These are phyloP conservation scores for Lonicera japonica DNA, from an alignment of 129 eudicot genomes.

Conservation along the genomic window DNA sequence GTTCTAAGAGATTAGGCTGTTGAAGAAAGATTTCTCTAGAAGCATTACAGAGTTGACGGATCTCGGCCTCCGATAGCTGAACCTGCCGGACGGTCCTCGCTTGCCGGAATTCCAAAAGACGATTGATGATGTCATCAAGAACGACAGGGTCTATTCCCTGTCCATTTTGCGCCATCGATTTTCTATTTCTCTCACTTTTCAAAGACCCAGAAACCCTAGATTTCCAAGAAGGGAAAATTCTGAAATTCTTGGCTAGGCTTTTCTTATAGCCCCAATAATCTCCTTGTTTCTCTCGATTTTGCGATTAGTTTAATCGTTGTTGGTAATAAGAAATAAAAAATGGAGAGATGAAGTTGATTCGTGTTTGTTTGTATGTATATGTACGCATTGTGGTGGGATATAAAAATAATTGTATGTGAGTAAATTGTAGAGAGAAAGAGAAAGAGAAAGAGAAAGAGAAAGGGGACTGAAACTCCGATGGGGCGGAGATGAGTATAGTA, in stretches of 20 bases:
- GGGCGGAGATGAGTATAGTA: conserved; percentile 46
- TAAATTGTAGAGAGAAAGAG: background rate
- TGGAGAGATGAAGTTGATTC: background rate
- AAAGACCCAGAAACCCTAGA: background rate
- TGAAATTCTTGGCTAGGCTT: too few species aligned
- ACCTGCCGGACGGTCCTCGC: conserved; percentile 65
- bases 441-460: background rate
- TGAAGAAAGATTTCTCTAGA: conserved; percentile 56
- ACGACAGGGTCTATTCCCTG: conserved; percentile 53
- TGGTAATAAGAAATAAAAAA: background rate
- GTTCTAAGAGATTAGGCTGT: conserved; percentile 72
- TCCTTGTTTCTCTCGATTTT: background rate
- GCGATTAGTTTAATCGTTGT: background rate
- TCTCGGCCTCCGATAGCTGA: conserved; percentile 74
- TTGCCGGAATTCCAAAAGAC: conserved; percentile 59
- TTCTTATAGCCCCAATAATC: too few species aligned
- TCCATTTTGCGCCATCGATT: conserved; percentile 42
- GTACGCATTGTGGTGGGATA: background rate
- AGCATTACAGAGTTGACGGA: conserved; percentile 47
- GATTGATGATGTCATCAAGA: conserved; percentile 58
- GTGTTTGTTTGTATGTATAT: background rate
- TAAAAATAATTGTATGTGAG: conserved; percentile 6
- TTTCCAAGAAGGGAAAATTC: too few species aligned
- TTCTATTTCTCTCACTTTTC: background rate
- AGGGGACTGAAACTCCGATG: conserved; percentile 40